Base-by-base conservation (phyloP, 129 eudicot genomes). In the Pittosporum tobira region DNA sequence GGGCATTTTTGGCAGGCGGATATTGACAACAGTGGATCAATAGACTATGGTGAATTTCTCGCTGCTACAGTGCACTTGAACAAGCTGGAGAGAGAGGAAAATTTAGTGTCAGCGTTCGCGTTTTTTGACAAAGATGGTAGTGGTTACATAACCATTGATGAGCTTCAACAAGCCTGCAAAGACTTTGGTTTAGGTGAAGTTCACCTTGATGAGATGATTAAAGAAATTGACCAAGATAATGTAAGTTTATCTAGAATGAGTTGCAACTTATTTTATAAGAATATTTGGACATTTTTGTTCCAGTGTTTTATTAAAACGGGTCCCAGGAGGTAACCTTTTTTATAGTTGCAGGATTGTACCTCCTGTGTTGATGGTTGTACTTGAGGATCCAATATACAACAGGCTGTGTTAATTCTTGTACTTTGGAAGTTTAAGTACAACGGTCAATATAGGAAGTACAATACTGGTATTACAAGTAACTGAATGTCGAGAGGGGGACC, bases 11-110 rank as follows among this genome's bases (percentile, higher is more conserved):
- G 48, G 61, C 81, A 89, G 97, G 95, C 97, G 2, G 97, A 89
- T 70, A 71, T 85, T 21, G 97, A 89, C 74, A 86, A 85, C 74
- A 89, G 85, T 75, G 97, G 97, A 62, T 79, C 95, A 26, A 85
- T 89, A 53, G 97, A 89, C 58, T 89, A 89, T 60, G 97, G 97
- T 16, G 97, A 89, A 65, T 89, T 89, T 71, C 80, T 89, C 67
- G 97, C 97, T 38, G 97, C 97, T 37, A 89, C 97, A 7, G 81
- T 89, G 62, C 97, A 89, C 73, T 69, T 89, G 71, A 89, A 85
- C 88, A 89, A 89, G 68, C 68, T 89, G 81, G 95, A 85, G 59
- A 69, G 97, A 77, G 97, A 89, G 54, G 97, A 89, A 75, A 85
- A 89, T 67, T 73, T 89, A n/a, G 77, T 85, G 50, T 85, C 95